Percentiles rank a stretch among this genome's conserved stretches.
Evolutionary conservation across 2,329 filamentous ascomycete species (phyloP).

Genomic region (Aspergillus niger): DNA sequence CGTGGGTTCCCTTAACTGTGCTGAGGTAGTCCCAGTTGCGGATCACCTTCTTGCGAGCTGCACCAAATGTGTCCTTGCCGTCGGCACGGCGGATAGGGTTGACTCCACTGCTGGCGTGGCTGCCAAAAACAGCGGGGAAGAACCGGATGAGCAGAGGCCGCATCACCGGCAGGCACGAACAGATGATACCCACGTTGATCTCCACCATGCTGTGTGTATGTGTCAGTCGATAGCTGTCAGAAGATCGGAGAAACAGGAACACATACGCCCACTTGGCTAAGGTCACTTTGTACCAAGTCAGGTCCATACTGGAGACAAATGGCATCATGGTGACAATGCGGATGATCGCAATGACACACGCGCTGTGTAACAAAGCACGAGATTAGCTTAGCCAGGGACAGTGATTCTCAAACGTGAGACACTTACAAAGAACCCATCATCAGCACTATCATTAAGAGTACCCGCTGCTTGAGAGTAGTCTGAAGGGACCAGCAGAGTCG

Average conservation of each 20-base stretch:
- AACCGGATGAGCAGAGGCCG: constrained; percentile 13
- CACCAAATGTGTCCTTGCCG: constrained; percentile 4
- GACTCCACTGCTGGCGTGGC: not conserved
- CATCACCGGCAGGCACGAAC: constrained; percentile 16
- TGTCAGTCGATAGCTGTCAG: not conserved
- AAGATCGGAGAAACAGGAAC: not conserved
- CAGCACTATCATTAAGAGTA: constrained; percentile 13
- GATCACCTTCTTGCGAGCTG: constrained; percentile 8
- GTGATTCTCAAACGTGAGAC: too few relatives aligned
- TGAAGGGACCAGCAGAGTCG: constrained; percentile 17
- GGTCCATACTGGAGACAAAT: constrained; percentile 14
- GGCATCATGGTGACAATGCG: constrained; percentile 21
- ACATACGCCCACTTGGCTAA: constrained; percentile 21
- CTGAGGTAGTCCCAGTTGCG: constrained; percentile 16
- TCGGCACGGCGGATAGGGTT: constrained; percentile 1
- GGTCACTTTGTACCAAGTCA: constrained; percentile 20
- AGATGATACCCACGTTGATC: constrained; percentile 22
- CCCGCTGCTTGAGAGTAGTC: constrained; percentile 9
- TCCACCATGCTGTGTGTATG: constrained; percentile 17
- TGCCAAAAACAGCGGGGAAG: constrained; percentile 9
- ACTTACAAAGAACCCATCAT: constrained; percentile 19
- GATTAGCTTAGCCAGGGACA: too few relatives aligned
- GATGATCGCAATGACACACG: constrained; percentile 18
- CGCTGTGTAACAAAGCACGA: not conserved
- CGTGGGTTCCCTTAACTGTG: not conserved